Conservation (phyloP, 2,329 filamentous ascomycete genomes). For the Colletotrichum sp. region DNA sequence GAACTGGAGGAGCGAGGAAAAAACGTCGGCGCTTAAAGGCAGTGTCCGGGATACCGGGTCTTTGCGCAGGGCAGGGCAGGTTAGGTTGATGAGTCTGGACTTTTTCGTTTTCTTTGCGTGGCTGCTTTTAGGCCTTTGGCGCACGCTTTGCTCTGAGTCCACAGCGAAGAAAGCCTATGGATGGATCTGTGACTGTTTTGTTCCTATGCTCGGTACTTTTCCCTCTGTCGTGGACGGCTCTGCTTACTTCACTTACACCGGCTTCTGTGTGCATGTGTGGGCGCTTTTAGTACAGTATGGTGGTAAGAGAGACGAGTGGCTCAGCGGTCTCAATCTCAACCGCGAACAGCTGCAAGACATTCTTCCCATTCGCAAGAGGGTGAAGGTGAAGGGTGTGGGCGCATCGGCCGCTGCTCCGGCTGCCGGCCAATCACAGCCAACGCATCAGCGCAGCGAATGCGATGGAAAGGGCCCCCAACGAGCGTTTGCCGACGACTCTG, state of each 20-base stretch:
- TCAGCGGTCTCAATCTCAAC: background rate
- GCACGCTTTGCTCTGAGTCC: background rate
- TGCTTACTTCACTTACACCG: background rate
- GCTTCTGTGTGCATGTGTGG: background rate
- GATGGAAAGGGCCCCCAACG: background rate
- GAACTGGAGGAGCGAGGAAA: background rate
- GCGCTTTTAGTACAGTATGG: background rate
- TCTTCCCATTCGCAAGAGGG: background rate
- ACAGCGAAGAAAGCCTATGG: too few relatives aligned
- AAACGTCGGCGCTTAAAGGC: background rate
- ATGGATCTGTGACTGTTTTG: too few relatives aligned
- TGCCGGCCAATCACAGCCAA: background rate
- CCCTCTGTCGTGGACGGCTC: background rate
- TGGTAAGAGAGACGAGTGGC: background rate
- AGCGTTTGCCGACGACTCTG: background rate
- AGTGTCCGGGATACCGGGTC: constrained; percentile 25
- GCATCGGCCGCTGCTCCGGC: background rate
- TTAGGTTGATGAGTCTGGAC: background rate
- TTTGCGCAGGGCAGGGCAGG: background rate
- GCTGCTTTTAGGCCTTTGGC: background rate
- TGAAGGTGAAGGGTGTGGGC: too few relatives aligned
- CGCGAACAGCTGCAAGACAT: constrained; percentile 4
- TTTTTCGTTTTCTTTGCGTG: background rate
- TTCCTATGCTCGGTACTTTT: background rate
- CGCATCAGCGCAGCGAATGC: background rate